These are phyloP conservation scores for Forsythia suspensa DNA, from an alignment of 257 asterid genomes.

Conservation along the genomic window DNA sequence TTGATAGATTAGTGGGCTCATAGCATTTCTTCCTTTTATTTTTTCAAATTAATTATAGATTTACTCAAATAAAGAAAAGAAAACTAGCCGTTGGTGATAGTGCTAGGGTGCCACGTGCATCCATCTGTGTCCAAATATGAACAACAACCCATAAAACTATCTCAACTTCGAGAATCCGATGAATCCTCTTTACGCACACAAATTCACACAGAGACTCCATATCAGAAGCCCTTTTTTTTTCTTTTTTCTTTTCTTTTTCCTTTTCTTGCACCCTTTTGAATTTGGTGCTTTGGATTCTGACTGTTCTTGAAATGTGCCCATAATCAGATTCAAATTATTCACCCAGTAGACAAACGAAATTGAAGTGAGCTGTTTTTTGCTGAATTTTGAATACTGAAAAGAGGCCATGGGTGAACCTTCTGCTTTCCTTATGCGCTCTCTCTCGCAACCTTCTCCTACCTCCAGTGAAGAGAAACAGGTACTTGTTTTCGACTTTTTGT, in stretches of 20 bases:
- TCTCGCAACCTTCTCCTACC: constrained; percentile 58
- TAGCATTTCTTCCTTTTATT: neutral
- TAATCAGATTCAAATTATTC: constrained; percentile 14
- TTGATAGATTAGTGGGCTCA: neutral
- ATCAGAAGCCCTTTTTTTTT: constrained; percentile 7
- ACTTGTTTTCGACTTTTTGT: neutral
- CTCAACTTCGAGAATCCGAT: neutral
- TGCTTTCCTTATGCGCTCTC: constrained; percentile 53
- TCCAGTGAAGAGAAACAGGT: constrained; percentile 45
- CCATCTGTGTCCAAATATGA: neutral
- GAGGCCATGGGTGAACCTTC: constrained; percentile 67
- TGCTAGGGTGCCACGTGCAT: neutral
- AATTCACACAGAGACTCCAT: neutral
- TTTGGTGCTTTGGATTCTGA: neutral
- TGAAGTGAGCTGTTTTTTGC: neutral
- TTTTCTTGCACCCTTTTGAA: constrained; percentile 14
- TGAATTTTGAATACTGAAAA: constrained; percentile 11
- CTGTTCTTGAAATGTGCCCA: constrained; percentile 23
- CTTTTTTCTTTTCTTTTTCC: too few relatives aligned
- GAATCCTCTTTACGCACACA: neutral
- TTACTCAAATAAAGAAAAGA: neutral
- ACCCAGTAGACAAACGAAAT: too few relatives aligned
- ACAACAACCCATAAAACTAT: neutral
- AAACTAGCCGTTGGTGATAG: constrained; percentile 11
- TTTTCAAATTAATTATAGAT: neutral